Evolutionary conservation across 1,284 basidiomycete genomes (phyloP), one percentile per base, ranked within the genome.

Genomic region (Naganishia liquefaciens): DNA sequence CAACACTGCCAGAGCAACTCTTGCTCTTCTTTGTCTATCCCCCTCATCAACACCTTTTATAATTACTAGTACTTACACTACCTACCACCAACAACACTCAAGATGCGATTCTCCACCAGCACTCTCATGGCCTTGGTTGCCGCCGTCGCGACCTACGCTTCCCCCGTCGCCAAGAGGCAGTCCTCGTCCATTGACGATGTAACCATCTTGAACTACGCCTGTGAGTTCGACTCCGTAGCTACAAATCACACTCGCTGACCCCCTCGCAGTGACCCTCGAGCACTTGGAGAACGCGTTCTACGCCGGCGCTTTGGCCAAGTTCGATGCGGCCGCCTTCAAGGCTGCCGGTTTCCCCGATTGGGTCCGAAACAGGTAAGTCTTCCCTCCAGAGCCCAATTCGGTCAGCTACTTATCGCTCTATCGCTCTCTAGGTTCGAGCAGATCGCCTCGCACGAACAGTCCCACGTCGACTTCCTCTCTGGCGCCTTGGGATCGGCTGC

Each of bases 261-360:
- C 7, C 28, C 21, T 1, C 84, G 76, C 78, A 40, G 73, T 80
- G 62, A 81, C 77, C 61, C 75, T 81, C 27, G 81, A 82, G 73
- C 80, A 81, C 72, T 76, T 82, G 65, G 80, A 82, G 73, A 74
- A 74, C 30, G 70, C 79, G 49, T 90, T 90, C 75, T 91, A 91
- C 77, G 68, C 78, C 4, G 81, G 87, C 70, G 88, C 85, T n/a
- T 80, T 91, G 39, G 67, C 76, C 40, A 86, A 85, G 71, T 91
- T 91, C 81, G 80, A 84, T 71, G 77, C 81, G 30, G 75, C 82
- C 9, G 88, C 88, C 76, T 90, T 91, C 77, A 77, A 77, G 19
- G 68, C 76, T 15, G 89, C 89, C 66, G 90, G 90, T 23, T 90
- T 87, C 78, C 74, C 83, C 47, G 68, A 71, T 47, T 75, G 72